Percentiles rank a stretch among this genome's conserved stretches.
Conservation (phyloP, 768 basidiomycete species). For the Phlebiopsis flavidoalba region DNA sequence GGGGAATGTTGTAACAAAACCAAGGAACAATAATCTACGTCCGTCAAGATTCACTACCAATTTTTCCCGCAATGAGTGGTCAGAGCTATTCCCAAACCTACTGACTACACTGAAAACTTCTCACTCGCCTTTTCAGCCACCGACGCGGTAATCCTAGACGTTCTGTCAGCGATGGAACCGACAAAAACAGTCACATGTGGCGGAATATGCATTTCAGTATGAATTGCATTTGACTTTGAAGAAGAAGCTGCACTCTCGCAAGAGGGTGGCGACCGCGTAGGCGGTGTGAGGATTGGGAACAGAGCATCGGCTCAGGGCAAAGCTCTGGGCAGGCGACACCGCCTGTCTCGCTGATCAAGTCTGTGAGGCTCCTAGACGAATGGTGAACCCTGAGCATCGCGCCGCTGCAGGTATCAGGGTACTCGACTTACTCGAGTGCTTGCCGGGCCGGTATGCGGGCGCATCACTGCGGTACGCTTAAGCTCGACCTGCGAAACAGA, state of each 20-base stretch:
- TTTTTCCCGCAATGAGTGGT: constrained; percentile 54
- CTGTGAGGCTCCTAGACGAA: constrained; percentile 40
- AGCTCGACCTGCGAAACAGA: neutral
- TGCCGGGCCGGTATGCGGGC: constrained; percentile 52
- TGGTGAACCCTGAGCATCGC: constrained; percentile 6
- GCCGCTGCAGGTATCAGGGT: constrained; percentile 48
- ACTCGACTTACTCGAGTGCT: constrained; percentile 54
- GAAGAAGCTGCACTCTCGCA: constrained; percentile 35
- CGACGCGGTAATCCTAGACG: constrained; percentile 42
- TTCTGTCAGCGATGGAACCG: constrained; percentile 34
- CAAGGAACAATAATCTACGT: constrained; percentile 45
- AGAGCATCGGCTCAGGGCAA: constrained; percentile 33
- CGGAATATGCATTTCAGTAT: constrained; percentile 34
- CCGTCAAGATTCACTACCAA: constrained; percentile 60
- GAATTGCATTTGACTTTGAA: constrained; percentile 44
- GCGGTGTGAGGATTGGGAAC: constrained; percentile 48
- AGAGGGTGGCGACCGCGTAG: constrained; percentile 49
- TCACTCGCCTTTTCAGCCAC: constrained; percentile 32
- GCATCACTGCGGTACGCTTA: constrained; percentile 41
- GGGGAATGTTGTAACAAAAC: constrained; percentile 51
- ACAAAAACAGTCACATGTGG: constrained; percentile 33
- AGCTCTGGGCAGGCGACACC: constrained; percentile 21
- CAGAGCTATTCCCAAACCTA: too few species aligned
- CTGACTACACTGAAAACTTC: too few species aligned
- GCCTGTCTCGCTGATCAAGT: constrained; percentile 41